These are phyloP conservation scores for Epichloe festucae DNA, from an alignment of 2,329 filamentous ascomycete species.

Conservation along the genomic window DNA sequence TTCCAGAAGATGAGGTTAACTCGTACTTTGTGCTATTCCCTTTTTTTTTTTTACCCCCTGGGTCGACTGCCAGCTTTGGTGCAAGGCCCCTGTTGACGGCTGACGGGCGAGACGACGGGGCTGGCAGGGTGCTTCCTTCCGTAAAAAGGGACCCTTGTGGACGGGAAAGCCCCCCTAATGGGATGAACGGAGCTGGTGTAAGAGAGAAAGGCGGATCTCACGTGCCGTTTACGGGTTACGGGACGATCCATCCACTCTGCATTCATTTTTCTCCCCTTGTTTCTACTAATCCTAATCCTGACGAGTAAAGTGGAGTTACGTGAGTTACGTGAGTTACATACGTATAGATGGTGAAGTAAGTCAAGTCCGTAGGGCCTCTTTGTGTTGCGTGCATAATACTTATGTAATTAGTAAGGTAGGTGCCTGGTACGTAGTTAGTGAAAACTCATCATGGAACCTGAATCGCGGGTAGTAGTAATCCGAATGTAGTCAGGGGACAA, in stretches of 20 bases:
- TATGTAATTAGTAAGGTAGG: too few species aligned
- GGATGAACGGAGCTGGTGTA: not conserved
- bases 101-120: not conserved
- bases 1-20: not conserved
- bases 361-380: too few species aligned
- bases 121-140: constrained; percentile 1
- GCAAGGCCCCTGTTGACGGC: not conserved
- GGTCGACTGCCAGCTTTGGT: not conserved
- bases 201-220: constrained; percentile 1
- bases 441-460: too few species aligned
- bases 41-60: not conserved
- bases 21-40: not conserved
- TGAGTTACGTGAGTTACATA: too few species aligned
- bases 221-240: constrained; percentile 2
- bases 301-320: too few species aligned
- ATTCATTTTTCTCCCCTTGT: not conserved
- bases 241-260: constrained; percentile 1
- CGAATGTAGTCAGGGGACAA: too few species aligned
- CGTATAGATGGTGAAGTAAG: too few species aligned
- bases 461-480: too few species aligned
- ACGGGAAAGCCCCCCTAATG: not conserved
- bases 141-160: not conserved
- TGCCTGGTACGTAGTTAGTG: too few species aligned
- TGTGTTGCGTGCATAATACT: too few species aligned
- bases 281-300: too few species aligned